Conservation (phyloP, 2,329 filamentous ascomycete genomes). For the Alternaria burnsii region DNA sequence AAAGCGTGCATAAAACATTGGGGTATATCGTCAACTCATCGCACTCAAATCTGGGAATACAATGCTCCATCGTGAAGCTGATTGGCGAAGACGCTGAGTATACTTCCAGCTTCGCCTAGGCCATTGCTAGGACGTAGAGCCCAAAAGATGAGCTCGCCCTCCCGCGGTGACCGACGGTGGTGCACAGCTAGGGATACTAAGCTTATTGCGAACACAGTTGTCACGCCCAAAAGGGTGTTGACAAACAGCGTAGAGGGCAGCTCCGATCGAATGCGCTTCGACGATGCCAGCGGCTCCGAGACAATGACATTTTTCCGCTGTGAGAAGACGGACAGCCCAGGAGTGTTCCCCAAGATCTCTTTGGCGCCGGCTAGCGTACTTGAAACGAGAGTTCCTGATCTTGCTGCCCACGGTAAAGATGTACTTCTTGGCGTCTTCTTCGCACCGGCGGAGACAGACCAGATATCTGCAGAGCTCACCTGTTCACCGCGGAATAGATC, state of each 20-base stretch:
- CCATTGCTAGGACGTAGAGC: conserved; percentile 36
- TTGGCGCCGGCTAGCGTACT: conserved; percentile 21
- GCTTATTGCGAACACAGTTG: conserved; percentile 32
- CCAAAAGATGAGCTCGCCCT: conserved; percentile 47
- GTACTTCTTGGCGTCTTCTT: conserved; percentile 5
- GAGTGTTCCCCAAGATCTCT: conserved; percentile 35
- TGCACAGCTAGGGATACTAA: conserved; percentile 42
- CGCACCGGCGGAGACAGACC: conserved; percentile 34
- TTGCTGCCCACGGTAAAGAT: conserved; percentile 38
- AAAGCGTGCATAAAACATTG: background rate
- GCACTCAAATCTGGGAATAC: conserved; percentile 19
- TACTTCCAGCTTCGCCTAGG: conserved; percentile 44
- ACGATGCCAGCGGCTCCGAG: conserved; percentile 10
- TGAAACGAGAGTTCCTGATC: conserved; percentile 19
- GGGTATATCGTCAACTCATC: background rate
- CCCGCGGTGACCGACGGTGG: conserved; percentile 44
- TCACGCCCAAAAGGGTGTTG: conserved; percentile 34
- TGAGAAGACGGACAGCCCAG: conserved; percentile 33
- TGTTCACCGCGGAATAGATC: conserved; percentile 36
- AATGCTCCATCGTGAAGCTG: conserved; percentile 30
- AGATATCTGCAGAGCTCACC: conserved; percentile 34
- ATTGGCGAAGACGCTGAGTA: conserved; percentile 41
- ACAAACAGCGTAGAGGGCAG: conserved; percentile 41
- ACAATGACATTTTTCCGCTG: conserved; percentile 18
- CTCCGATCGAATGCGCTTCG: conserved; percentile 29